Evolutionary conservation across 2,329 filamentous ascomycete species (phyloP), one percentile per base, ranked within the genome.

Genomic region (Ceratocystis lukuohia): DNA sequence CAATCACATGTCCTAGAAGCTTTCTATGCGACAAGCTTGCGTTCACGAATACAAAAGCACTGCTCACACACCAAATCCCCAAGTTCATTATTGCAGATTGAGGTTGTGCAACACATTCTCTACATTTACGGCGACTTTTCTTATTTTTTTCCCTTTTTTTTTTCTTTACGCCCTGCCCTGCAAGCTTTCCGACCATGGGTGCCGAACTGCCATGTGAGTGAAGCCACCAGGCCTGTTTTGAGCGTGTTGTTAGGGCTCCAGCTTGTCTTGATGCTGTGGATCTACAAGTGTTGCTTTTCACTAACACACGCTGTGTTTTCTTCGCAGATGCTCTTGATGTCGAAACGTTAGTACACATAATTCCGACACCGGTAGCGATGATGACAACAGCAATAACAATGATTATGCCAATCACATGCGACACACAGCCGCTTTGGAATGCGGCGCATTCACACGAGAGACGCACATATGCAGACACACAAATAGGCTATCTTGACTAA

Each of bases 281-380:
- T 59, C 12, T 37, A 37, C 33, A 59, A 17, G 17, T 41, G 12
- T 10, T 28, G n/a, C 30, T 25, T 57, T 30, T 30, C 22, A 12
- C 62, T 62, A 61, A 65, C 46, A 53, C 22, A 46, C 15, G 67
- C 25, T 33, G 15, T 41, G 15, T 56, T 25, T 41, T 25, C 22
- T 33, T 67, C 62, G 68, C 78, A 97, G 94, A 97, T 81, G 94
- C 94, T 73, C 91, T 95, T 71, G 94, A 99, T 79, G 94, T 94
- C 72, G 94, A 99, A 80, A 96, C 89, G 89, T 93, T 73, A 73
- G 81, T 77, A 30, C 50, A 45, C 65, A 22, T 22, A 3, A 22
- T 46, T 56, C 45, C n/a, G 25, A 59, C 53, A 12, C 62, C 25
- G 46, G 61, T 70, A 70, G 64, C 30, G 50, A 30, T 28, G 25